These are phyloP conservation scores for Aegle marmelos DNA, from an alignment of 345 rosid genomes.

Conservation along the genomic window DNA sequence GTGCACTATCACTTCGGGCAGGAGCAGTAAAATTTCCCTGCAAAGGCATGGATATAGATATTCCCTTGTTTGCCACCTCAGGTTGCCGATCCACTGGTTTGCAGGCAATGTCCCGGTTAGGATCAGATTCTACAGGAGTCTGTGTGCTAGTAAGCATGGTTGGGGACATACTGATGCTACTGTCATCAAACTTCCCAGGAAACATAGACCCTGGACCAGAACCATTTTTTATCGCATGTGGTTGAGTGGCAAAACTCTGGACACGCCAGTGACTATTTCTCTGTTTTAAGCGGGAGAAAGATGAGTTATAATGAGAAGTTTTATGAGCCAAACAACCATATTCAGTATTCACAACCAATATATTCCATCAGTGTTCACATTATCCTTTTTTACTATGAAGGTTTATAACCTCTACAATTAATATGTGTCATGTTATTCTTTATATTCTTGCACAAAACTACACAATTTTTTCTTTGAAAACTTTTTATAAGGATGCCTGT, in stretches of 20 bases:
- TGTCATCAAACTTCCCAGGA: constrained; percentile 76
- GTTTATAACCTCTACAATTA: neutral
- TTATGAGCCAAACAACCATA: neutral
- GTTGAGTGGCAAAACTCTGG: constrained; percentile 59
- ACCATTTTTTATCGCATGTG: constrained; percentile 65
- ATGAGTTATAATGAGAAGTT: constrained; percentile 2
- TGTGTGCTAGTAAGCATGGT: constrained; percentile 39
- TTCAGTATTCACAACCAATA: neutral
- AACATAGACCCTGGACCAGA: constrained; percentile 57
- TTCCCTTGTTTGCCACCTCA: constrained; percentile 48
- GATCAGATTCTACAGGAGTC: constrained; percentile 54
- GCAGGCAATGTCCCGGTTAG: constrained; percentile 42
- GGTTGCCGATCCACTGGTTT: constrained; percentile 49
- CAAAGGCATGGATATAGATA: constrained; percentile 31
- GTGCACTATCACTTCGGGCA: constrained; percentile 33
- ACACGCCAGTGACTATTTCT: constrained; percentile 95
- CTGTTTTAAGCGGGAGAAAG: constrained; percentile 40
- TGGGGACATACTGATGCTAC: constrained; percentile 32
- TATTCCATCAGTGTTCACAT: neutral
- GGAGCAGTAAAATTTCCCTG: constrained; percentile 26
- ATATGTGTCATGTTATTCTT: neutral
- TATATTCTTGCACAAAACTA: neutral
- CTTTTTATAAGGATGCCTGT: neutral
- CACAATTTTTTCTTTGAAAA: neutral
- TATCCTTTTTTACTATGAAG: neutral